Percentiles rank a stretch among this genome's conserved stretches.
phyloP scores from a whole-genome alignment of 2,329 filamentous ascomycete species.

The Didymella pinodella region DNA sequence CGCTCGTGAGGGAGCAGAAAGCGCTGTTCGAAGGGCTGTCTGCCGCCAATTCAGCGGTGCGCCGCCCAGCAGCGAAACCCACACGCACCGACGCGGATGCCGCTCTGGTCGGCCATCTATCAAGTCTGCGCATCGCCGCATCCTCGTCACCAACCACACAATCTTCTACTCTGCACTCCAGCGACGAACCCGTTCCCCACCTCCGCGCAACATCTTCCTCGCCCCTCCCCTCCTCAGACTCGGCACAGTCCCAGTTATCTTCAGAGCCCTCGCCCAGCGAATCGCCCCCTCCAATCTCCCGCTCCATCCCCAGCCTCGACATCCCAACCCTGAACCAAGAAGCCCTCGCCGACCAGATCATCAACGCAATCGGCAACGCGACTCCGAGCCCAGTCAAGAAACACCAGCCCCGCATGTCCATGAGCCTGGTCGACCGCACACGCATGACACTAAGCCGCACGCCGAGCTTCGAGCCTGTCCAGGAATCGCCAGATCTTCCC shows the following conservation, averaged over 20 bases:
- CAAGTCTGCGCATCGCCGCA: conserved; percentile 23
- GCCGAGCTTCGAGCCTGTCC: conserved; percentile 37
- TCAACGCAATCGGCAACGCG: conserved; percentile 50
- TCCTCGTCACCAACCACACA: conserved; percentile 9
- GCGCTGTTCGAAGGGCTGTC: conserved; percentile 29
- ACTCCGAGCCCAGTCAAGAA: conserved; percentile 53
- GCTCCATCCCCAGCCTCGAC: conserved; percentile 28
- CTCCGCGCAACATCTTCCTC: conserved; percentile 24
- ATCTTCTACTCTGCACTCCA: conserved; percentile 1
- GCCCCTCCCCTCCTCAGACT: conserved; percentile 27
- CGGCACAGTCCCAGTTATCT: conserved; percentile 5
- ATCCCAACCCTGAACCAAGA: conserved; percentile 32
- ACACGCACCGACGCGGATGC: conserved; percentile 41
- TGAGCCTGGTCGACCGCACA: conserved; percentile 57
- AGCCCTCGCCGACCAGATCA: conserved; percentile 50
- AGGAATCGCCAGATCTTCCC: conserved; percentile 31
- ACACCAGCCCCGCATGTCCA: conserved; percentile 50
- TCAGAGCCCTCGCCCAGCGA: conserved; percentile 10
- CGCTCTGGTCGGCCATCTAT: conserved; percentile 36
- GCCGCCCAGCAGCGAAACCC: conserved; percentile 10
- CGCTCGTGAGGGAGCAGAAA: conserved; percentile 22
- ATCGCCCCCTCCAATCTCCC: conserved; percentile 28
- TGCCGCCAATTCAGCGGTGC: conserved; percentile 18
- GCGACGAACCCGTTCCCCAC: conserved; percentile 1
- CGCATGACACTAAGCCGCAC: conserved; percentile 56